These are phyloP conservation scores for Crepidotus variabilis DNA, from an alignment of 768 basidiomycete species.

Conservation along the genomic window DNA sequence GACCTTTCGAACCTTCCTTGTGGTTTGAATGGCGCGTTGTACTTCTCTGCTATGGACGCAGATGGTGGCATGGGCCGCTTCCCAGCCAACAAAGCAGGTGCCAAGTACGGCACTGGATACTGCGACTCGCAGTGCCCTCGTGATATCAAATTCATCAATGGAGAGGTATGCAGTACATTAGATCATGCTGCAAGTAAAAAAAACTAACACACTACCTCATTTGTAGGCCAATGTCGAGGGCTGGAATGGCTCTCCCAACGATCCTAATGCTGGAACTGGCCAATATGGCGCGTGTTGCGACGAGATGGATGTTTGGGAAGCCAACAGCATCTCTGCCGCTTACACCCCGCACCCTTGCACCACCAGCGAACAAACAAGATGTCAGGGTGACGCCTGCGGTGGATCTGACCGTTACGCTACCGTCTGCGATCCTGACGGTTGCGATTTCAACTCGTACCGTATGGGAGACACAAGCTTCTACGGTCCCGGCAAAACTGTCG, in stretches of 20 bases:
- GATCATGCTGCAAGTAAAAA: neutral
- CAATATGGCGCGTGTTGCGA: slow-evolving; percentile 46
- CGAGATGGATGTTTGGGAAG: slow-evolving; percentile 60
- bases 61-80: slow-evolving; percentile 48
- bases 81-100: slow-evolving; percentile 51
- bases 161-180: slow-evolving; percentile 35
- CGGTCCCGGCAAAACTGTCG: slow-evolving; percentile 39
- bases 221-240: slow-evolving; percentile 40
- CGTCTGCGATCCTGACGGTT: slow-evolving; percentile 49
- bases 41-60: slow-evolving; percentile 57
- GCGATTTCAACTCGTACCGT: slow-evolving; percentile 57
- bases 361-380: slow-evolving; percentile 32
- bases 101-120: slow-evolving; percentile 60
- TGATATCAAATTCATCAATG: slow-evolving; percentile 62
- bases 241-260: slow-evolving; percentile 30
- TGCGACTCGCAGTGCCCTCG: slow-evolving; percentile 63
- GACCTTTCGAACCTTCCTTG: slow-evolving; percentile 55
- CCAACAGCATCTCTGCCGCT: slow-evolving; percentile 45
- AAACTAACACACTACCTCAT: neutral
- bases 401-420: slow-evolving; percentile 32
- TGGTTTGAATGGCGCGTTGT: slow-evolving; percentile 59
- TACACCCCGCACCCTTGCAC: slow-evolving; percentile 48
- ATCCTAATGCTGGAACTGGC: slow-evolving; percentile 42
- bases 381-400: slow-evolving; percentile 36
- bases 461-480: slow-evolving; percentile 42